Evolutionary conservation across 305 asterid species (phyloP).

Genomic region (Euphrasia arctica): DNA sequence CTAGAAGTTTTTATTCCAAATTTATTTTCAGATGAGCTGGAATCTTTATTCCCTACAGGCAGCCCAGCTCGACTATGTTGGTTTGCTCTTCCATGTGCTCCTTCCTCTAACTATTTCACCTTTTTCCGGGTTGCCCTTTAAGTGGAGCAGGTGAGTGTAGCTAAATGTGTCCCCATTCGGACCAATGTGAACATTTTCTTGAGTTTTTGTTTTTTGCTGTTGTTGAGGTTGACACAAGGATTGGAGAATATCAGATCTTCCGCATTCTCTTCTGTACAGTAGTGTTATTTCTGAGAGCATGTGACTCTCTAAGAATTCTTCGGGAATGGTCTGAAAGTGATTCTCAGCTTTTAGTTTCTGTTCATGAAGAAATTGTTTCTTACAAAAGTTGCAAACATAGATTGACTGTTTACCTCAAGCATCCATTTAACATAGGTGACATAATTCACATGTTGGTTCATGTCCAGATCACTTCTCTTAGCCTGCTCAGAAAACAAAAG

Average conservation of each 20-base stretch:
- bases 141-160: conserved; percentile 62
- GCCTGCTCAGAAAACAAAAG: conserved; percentile 42
- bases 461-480: conserved; percentile 86
- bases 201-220: conserved; percentile 15
- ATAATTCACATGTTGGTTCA: conserved; percentile 94
- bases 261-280: conserved; percentile 84
- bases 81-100: conserved; percentile 62
- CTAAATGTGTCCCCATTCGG: conserved; percentile 34
- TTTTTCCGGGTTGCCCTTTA: conserved; percentile 45
- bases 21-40: background rate
- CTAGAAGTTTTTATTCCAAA: background rate
- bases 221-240: conserved; percentile 68
- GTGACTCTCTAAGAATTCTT: conserved; percentile 64
- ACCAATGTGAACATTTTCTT: no score
- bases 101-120: conserved; percentile 82
- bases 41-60: background rate
- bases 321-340: conserved; percentile 63
- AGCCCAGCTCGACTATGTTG: conserved; percentile 37
- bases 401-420: conserved; percentile 62
- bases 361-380: background rate
- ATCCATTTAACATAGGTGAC: conserved; percentile 89
- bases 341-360: background rate
- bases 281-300: conserved; percentile 55
- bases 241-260: conserved; percentile 69
- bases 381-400: background rate